Evolutionary conservation across 2,329 filamentous ascomycete species (phyloP).

Genomic region (Penicillium paneum): DNA sequence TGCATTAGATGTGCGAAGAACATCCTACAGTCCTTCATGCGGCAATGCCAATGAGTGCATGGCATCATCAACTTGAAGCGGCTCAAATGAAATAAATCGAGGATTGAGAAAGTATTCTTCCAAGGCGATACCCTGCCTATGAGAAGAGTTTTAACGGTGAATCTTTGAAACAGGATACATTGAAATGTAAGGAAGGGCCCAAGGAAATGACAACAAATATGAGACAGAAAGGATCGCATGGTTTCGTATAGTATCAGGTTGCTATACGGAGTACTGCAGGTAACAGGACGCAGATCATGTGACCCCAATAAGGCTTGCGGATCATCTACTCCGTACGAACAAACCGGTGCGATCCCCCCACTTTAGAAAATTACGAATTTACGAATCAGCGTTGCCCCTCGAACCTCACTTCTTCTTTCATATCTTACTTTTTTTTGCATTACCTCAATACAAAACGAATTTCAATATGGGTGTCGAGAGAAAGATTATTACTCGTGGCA

Average conservation of each 20-base stretch:
- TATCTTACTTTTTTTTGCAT: background rate
- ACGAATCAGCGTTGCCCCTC: conserved; percentile 15
- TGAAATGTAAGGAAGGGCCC: background rate
- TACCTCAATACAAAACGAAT: background rate
- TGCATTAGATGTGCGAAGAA: background rate
- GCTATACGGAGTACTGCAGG: too few relatives aligned
- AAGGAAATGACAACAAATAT: background rate
- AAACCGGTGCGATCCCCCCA: too few relatives aligned
- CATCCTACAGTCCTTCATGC: background rate
- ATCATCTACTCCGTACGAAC: too few relatives aligned
- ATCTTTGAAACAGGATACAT: background rate
- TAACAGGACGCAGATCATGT: background rate
- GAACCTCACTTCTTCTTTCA: conserved; percentile 7
- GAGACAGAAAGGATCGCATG: too few relatives aligned
- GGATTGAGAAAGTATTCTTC: background rate
- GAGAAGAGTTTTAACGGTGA: background rate
- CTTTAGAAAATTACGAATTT: conserved; percentile 17
- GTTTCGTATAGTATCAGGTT: too few relatives aligned
- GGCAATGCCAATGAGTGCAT: background rate
- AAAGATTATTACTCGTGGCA: conserved; percentile 48
- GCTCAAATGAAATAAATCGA: background rate
- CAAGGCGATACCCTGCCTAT: background rate
- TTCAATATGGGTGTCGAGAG: conserved; percentile 22
- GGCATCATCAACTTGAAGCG: background rate
- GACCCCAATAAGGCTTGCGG: too few relatives aligned